Evolutionary conservation across 179 eudicot genomes (phyloP).

Genomic region (Gypsophila paniculata): DNA sequence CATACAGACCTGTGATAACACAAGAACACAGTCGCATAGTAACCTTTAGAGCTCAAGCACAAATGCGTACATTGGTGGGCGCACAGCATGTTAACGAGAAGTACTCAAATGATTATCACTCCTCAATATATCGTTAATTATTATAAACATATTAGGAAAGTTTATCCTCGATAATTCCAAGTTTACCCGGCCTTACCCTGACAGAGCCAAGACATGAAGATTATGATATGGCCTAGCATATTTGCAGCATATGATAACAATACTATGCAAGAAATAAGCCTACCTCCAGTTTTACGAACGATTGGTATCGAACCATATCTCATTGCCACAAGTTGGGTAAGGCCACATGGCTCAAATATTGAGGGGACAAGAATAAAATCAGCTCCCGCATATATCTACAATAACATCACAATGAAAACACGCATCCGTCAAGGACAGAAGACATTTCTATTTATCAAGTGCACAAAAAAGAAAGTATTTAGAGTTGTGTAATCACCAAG

Average conservation of each 20-base stretch:
- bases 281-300: slow-evolving; percentile 99
- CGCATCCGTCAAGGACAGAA: slow-evolving; percentile 6
- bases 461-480: not conserved
- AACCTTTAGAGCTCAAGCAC: not conserved
- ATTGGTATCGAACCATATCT: slow-evolving; percentile 93
- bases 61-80: not conserved
- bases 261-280: not conserved
- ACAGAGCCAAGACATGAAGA: not conserved
- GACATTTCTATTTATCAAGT: not conserved
- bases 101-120: no score
- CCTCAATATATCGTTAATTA: no score
- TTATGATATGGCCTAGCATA: not conserved
- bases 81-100: not conserved
- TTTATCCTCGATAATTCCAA: no score
- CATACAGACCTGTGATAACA: slow-evolving; percentile 64
- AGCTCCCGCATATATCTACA: slow-evolving; percentile 92
- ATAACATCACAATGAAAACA: not conserved
- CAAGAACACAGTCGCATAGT: not conserved
- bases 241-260: no score
- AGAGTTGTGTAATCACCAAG: slow-evolving; percentile 44
- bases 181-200: no score
- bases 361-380: slow-evolving; percentile 96
- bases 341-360: slow-evolving; percentile 95
- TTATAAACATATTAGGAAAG: no score
- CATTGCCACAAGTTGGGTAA: slow-evolving; percentile 96